Evolutionary conservation across 179 eudicot genomes (phyloP), one percentile per base, ranked within the genome.

Genomic region (Heliamphora pulchella): DNA sequence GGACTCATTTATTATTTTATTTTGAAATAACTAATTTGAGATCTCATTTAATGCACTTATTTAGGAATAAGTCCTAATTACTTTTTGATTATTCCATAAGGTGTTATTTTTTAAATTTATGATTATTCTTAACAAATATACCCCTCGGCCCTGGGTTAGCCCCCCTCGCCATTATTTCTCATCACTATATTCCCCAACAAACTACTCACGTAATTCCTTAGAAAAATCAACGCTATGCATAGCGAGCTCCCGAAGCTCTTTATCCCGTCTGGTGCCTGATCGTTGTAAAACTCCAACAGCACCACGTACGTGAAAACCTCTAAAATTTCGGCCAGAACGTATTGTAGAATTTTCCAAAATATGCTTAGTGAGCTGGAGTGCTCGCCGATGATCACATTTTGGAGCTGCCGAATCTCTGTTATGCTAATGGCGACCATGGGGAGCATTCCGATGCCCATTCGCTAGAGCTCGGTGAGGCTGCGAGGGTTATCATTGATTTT

Each of bases 281-380:
- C 87, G 46, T 85, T 88, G 76, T 87, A 89, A 61, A 89, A 89
- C 83, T 89, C 92, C 76, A 89, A 51, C 71, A 87, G 92, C 17
- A 90, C 92, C 0, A 89, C 85, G 47, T 89, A 89, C 92, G 88
- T 89, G 81, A 89, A 88, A 1, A 89, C 92, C 83, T 89, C 92
- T 0, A 89, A 87, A 0, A 90, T 88, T 1, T 90, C 92, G 0
- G 88, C 89, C 0, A 89, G 85, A 2, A 83, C 83, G 47, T 88
- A 89, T 31, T 89, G 92, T 13, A 90, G 92, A 7, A 89, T 78
- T 76, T 89, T 90, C 90, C 90, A 89, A 73, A 88, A 83, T 50
- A 89, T 80, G 79, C 89, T 83, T 48, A 89, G 67, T 13, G 82
- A 18, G 79, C 91, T 88, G 17, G 63, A 50, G 41, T 65, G 64